phyloP scores from a whole-genome alignment of 768 basidiomycete genomes.

The Lentinus brumalis region DNA sequence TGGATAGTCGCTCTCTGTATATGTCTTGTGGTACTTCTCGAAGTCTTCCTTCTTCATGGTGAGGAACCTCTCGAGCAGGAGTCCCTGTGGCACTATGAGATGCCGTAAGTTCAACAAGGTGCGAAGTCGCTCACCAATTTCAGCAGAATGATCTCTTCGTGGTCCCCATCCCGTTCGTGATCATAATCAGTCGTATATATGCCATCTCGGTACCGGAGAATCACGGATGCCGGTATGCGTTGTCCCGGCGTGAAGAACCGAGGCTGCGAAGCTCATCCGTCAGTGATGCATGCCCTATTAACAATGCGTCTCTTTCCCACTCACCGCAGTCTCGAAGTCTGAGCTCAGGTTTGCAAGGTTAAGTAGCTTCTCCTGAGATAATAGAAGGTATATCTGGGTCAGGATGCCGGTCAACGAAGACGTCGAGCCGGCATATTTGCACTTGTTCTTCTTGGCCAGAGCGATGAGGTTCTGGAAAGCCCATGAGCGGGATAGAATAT shows the following conservation, averaged over 20 bases:
- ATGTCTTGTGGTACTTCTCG: slow-evolving; percentile 46
- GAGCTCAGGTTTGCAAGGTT: slow-evolving; percentile 63
- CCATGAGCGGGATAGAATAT: background rate
- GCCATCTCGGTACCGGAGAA: slow-evolving; percentile 65
- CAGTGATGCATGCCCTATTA: background rate
- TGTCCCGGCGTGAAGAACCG: slow-evolving; percentile 73
- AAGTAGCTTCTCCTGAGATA: slow-evolving; percentile 71
- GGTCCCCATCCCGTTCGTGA: slow-evolving; percentile 40
- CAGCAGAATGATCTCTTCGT: slow-evolving; percentile 66
- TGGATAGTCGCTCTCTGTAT: background rate
- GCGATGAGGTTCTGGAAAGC: background rate
- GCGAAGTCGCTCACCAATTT: slow-evolving; percentile 49
- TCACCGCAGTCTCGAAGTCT: slow-evolving; percentile 60
- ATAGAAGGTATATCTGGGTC: slow-evolving; percentile 84
- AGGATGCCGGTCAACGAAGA: slow-evolving; percentile 86
- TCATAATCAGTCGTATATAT: slow-evolving; percentile 68
- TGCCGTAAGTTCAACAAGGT: background rate
- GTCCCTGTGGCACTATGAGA: slow-evolving; percentile 55
- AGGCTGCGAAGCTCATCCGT: slow-evolving; percentile 5
- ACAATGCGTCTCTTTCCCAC: slow-evolving; percentile 21
- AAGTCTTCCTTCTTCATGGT: slow-evolving; percentile 71
- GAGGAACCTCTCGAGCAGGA: slow-evolving; percentile 85
- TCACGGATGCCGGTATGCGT: slow-evolving; percentile 71
- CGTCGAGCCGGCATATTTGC: slow-evolving; percentile 81
- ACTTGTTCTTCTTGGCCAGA: slow-evolving; percentile 17